Base-by-base conservation (phyloP, 2,329 filamentous ascomycete genomes). In the Sporothrix pseudoabietina region DNA sequence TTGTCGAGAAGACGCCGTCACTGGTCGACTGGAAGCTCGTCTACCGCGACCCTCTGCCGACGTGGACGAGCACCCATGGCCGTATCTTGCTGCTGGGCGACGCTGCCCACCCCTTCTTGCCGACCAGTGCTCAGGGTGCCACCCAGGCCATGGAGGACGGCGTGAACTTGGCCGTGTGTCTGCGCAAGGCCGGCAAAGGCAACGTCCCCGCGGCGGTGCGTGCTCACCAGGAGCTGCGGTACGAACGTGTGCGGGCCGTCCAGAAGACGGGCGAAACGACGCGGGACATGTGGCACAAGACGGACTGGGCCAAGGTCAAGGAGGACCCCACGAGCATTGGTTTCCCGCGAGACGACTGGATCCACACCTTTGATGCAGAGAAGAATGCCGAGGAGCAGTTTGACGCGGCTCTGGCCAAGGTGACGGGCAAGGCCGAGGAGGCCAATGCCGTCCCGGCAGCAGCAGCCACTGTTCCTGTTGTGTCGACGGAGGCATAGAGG, bases 261-360 rank as follows among this genome's bases (percentile, higher is more conserved):
- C 85, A 87, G 79, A 86, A 86, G 78, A 87, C 84, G 0, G 85
- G 85, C 4, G 84, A 86, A 76, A 82, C 80, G 6, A 85, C 85
- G 0, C 81, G 85, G 39, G 85, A 87, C 75, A 83, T 82, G 80
- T 88, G 86, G 86, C 86, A 88, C 76, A 87, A 85, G 78, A 85
- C 85, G 4, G 85, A 86, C 76, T 88, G 84, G 85, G 80, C 78
- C 30, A 83, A 83, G 74, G 84, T 86, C 44, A 83, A 82, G 72
- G 78, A 84, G 74, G 82, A 86, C 65, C 85, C 85, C 0, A 79
- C 82, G 73, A 83, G 81, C 52, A 85, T 87, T 69, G 82, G 83
- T 55, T 80, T 87, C 66, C 84, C 83, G 7, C 81, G 85, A 3
- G 84, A 87, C 72, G 84, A 85, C 71, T 88, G 86, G 86, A 84